A percentile compares a stretch with the other conserved stretches of the same genome.
These are phyloP conservation scores for Cercospora sp. DNA, from an alignment of 2,329 filamentous ascomycete genomes.

Conservation along the genomic window DNA sequence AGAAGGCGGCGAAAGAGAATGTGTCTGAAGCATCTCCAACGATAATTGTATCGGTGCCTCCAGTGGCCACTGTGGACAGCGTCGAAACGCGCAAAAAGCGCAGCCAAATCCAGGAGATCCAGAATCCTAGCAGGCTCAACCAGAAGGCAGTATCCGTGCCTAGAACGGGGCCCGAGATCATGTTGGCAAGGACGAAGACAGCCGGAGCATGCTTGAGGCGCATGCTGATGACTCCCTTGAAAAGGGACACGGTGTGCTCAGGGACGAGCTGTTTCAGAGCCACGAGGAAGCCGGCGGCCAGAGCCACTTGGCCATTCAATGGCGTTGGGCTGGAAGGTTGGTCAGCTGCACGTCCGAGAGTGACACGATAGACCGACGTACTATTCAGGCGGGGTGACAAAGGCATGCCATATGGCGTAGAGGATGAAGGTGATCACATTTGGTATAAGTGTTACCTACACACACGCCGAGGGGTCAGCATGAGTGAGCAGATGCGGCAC, in stretches of 20 bases:
- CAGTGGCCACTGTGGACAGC: constrained; percentile 46
- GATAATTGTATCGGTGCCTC: constrained; percentile 56
- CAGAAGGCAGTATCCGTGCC: constrained; percentile 76
- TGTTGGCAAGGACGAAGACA: constrained; percentile 71
- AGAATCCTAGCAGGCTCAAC: constrained; percentile 75
- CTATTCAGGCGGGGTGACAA: constrained; percentile 67
- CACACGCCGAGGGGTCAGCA: neutral
- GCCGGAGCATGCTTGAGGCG: constrained; percentile 69
- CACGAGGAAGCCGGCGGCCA: constrained; percentile 92
- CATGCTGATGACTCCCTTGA: constrained; percentile 83
- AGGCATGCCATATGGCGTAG: constrained; percentile 70
- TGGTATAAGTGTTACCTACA: constrained; percentile 68
- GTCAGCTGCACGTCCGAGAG: constrained; percentile 3
- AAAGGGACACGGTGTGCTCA: constrained; percentile 92
- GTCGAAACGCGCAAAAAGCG: constrained; percentile 83
- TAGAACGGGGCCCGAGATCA: constrained; percentile 63
- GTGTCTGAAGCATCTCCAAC: constrained; percentile 94
- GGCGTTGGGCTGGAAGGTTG: constrained; percentile 60
- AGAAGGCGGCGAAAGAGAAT: constrained; percentile 94
- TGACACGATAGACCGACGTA: constrained; percentile 45
- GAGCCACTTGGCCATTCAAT: constrained; percentile 82
- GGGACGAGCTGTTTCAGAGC: constrained; percentile 97
- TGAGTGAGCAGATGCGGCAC: neutral
- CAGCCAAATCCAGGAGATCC: constrained; percentile 91
- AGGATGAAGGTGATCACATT: constrained; percentile 73